Evolutionary conservation across 192 early-diverging fungal genomes (phyloP).

Genomic region (Coemansia reversa): DNA sequence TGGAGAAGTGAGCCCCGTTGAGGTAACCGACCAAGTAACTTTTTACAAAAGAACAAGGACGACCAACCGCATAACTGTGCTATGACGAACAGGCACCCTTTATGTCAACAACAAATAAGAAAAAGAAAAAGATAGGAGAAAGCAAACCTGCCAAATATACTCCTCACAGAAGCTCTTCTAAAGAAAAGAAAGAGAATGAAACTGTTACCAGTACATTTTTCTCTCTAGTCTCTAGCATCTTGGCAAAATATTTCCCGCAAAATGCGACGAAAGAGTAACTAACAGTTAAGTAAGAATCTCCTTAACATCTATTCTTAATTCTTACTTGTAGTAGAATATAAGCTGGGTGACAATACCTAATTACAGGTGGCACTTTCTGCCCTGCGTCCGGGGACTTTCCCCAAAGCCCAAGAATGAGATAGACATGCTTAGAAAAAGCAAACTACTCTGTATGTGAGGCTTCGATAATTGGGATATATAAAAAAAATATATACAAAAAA

Average conservation of each 20-base stretch:
- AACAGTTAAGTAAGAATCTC: background rate
- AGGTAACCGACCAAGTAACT: slow-evolving; percentile 33
- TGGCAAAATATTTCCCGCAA: slow-evolving; percentile 4
- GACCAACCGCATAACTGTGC: slow-evolving; percentile 57
- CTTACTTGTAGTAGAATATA: background rate
- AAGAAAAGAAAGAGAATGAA: background rate
- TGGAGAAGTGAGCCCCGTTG: slow-evolving; percentile 58
- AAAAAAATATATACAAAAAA: slow-evolving; percentile 24
- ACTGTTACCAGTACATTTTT: background rate
- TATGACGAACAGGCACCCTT: slow-evolving; percentile 52
- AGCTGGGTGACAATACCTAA: slow-evolving; percentile 41
- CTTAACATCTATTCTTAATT: background rate
- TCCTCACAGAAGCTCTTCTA: slow-evolving; percentile 35
- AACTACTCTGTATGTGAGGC: slow-evolving; percentile 49
- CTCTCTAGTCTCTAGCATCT: background rate
- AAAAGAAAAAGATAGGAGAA: slow-evolving; percentile 2
- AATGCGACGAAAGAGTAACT: background rate
- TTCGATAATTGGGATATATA: slow-evolving; percentile 44
- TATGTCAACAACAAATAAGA: background rate
- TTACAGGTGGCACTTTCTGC: slow-evolving; percentile 59
- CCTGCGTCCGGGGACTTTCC: slow-evolving; percentile 57
- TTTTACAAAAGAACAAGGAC: background rate
- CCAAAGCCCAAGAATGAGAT: slow-evolving; percentile 40
- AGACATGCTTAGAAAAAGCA: slow-evolving; percentile 8
- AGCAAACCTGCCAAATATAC: background rate